Evolutionary conservation across 805 yeast genomes (phyloP), one percentile per base, ranked within the genome.

Genomic region (Wickerhamomyces kurtzmanii): DNA sequence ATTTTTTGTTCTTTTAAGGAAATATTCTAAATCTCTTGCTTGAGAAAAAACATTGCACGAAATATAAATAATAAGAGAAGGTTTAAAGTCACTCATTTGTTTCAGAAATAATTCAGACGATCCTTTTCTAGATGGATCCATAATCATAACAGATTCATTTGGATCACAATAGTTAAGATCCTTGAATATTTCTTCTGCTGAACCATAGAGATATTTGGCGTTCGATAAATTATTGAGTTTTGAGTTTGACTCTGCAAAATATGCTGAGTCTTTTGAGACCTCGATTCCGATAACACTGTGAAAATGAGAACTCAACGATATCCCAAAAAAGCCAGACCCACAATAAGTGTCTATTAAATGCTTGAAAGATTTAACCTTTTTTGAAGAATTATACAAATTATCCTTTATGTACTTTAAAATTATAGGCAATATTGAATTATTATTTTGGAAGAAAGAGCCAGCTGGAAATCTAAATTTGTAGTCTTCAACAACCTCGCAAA

Each of bases 11-110:
- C 73, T 62, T 31, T 67, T 69, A 31, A 86, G 51, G 45, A 89
- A 82, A 59, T 72, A 86, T 37, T 81, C 83, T 26, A 89, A 50
- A 49, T 89, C 98, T 42, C 97, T 65, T 2, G 97, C 97, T 56
- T 89, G 98, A n/a, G 95, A 83, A 56, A 87, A 96, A 25, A 89
- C 98, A 51, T 89, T 89, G 59, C 98, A 89, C 30, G 95, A 83
- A 31, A 89, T 78, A 54, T 89, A 89, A 11, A 91, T 85, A 30
- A 91, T 73, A 38, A 76, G 71, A 13, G 76, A 76, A 4, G 98
- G 97, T 32, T 68, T 61, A 56, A 82, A 89, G 5, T 61, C 76
- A n/a, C 93, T 69, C 31, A 89, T 61, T 58, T 89, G 98, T 32
- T 73, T 71, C 53, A 89, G 60, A 45, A 87, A 89, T 12, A 72